Base-by-base conservation (phyloP, 2,329 filamentous ascomycete species). In the Aspergillus ochraceus region DNA sequence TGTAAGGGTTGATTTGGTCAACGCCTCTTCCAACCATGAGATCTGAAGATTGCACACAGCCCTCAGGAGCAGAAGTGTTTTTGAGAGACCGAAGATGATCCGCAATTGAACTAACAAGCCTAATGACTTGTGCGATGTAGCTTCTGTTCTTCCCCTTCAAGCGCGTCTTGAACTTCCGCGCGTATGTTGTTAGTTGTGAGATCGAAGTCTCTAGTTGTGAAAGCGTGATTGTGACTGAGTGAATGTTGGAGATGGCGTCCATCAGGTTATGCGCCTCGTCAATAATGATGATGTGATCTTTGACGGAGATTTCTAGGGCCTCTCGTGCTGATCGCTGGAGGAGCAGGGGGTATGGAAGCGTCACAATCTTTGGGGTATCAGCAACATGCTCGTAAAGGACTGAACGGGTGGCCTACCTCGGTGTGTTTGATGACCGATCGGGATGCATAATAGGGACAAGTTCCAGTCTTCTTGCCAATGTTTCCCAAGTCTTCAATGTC, bases 181-280 rank as follows among this genome's bases (percentile, higher is more conserved):
- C 86, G 68, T 99, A 99, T 0, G 88, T 81, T 0, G 88, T 89
- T 1, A 99, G 81, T 76, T 96, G 92, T 52, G 83, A 83, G 55
- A 91, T 85, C 2, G 90, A 91, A 60, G 84, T 83, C 53, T 86
- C 86, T 19, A 98, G 79, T 63, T 97, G 92, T 26, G 80, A 79
- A 4, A 96, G 79, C 2, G 86, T 86, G 20, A 98, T 83, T 39
- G 90, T 86, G 0, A 91, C 86, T 0, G 93, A 93, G 72, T 97
- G 88, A 36, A 97, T 95, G 50, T 88, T 89, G 17, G 91, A 86
- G 50, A 99, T 91, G 0, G 94, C 92, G 73, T 97, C 93, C 89
- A 97, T 97, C 55, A 99, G 85, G 71, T 99, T 99, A 73, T 99
- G 95, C 0, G 95, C 95, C 79, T 99, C 95, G 67, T 99, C 95